Evolutionary conservation across 805 yeast genomes (phyloP).

Genomic region (Candida silvicultrix): DNA sequence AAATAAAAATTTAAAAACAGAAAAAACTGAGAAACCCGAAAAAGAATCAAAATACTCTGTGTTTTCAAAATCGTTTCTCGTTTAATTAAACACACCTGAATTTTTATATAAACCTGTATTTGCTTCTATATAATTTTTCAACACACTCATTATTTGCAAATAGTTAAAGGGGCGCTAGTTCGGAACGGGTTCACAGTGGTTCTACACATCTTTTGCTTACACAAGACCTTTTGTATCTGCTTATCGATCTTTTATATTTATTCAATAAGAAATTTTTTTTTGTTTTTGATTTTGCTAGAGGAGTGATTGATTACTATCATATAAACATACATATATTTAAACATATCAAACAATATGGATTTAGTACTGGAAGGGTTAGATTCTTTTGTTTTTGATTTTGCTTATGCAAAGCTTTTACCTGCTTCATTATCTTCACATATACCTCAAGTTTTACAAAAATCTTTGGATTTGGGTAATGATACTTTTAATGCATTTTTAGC

Average conservation of each 20-base stretch:
- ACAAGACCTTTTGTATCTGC: too few species aligned
- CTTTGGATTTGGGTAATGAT: slow-evolving; percentile 18
- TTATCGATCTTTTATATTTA: too few species aligned
- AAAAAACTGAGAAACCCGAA: background rate
- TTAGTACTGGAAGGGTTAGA: slow-evolving; percentile 79
- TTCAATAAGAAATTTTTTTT: too few species aligned
- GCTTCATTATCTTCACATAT: slow-evolving; percentile 36
- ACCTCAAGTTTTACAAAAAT: slow-evolving; percentile 23
- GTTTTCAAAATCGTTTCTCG: background rate
- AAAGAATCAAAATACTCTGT: background rate
- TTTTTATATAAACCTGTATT: background rate
- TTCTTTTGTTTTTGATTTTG: slow-evolving; percentile 63
- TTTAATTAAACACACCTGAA: background rate
- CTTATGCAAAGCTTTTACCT: slow-evolving; percentile 68
- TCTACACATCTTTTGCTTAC: too few species aligned
- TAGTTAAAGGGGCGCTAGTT: too few species aligned
- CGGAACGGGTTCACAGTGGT: too few species aligned
- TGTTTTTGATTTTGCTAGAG: slow-evolving; percentile 5
- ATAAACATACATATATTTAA: too few species aligned
- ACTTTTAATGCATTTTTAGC: slow-evolving; percentile 17
- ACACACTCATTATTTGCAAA: too few species aligned
- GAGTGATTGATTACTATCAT: background rate
- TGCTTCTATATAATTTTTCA: too few species aligned
- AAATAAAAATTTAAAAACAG: too few species aligned
- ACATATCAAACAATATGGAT: slow-evolving; percentile 57